These are phyloP conservation scores for Oryza australiensis DNA, from an alignment of 176 grass and related monocot genomes.

Conservation along the genomic window DNA sequence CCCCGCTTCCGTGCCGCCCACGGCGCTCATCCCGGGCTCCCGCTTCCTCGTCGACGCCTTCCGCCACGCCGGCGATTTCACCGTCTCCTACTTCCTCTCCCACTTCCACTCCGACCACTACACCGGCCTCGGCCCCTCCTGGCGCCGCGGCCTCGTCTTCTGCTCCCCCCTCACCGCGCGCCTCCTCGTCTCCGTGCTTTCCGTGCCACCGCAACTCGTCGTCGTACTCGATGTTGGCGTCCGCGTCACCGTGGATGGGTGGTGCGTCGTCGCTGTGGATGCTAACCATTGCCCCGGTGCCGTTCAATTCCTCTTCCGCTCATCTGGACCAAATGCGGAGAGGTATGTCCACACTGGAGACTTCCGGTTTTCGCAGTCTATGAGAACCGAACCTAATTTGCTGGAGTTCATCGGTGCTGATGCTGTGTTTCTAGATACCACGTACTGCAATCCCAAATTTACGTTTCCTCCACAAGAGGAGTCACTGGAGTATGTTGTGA, in stretches of 20 bases:
- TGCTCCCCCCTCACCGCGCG: conserved; percentile 68
- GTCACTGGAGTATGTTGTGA: conserved; percentile 71
- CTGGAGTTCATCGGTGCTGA: conserved; percentile 70
- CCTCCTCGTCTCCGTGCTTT: conserved; percentile 60
- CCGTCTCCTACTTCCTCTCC: conserved; percentile 83
- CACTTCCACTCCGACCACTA: conserved; percentile 99
- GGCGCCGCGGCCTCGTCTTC: conserved; percentile 78
- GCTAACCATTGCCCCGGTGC: conserved; percentile 95
- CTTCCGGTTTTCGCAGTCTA: conserved; percentile 68
- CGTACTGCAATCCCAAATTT: conserved; percentile 89
- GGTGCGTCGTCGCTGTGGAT: conserved; percentile 61
- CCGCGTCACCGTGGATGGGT: conserved; percentile 53
- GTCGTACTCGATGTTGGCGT: conserved; percentile 51
- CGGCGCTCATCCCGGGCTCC: conserved; percentile 68
- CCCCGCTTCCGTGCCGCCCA: conserved; percentile 43
- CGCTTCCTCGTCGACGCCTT: conserved; percentile 89
- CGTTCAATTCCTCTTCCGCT: conserved; percentile 82
- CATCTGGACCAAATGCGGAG: conserved; percentile 37
- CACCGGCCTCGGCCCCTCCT: conserved; percentile 60
- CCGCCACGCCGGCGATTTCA: conserved; percentile 79
- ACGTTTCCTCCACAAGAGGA: conserved; percentile 76
- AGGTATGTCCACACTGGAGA: conserved; percentile 85
- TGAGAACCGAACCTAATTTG: conserved; percentile 62
- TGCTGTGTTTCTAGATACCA: conserved; percentile 84
- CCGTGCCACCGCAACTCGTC: conserved; percentile 62